Evolutionary conservation across 305 asterid species (phyloP).

Genomic region (Solanum chacoense): DNA sequence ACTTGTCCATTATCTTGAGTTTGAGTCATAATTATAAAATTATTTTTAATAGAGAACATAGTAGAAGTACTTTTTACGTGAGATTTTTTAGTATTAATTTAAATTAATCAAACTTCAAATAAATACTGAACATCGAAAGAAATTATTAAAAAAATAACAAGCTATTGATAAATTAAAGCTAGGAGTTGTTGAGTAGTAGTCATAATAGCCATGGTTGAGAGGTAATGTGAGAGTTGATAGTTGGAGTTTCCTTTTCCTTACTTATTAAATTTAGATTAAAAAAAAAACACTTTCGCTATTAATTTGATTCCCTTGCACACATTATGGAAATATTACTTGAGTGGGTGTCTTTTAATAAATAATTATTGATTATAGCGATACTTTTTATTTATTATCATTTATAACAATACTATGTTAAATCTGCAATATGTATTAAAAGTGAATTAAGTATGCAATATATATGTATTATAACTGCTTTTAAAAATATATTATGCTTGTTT

Average conservation of each 20-base stretch:
- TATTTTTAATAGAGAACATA: fast-evolving
- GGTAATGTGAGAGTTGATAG: neutral
- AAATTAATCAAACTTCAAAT: neutral
- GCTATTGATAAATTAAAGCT: neutral
- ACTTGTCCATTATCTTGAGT: fast-evolving
- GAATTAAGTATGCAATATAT: too few relatives aligned
- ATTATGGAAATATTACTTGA: too few relatives aligned
- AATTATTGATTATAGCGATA: too few relatives aligned
- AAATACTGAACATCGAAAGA: fast-evolving
- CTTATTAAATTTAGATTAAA: neutral
- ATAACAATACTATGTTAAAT: too few relatives aligned
- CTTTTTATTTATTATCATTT: too few relatives aligned
- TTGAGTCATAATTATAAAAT: too few relatives aligned
- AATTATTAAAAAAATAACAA: neutral
- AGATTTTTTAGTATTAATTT: fast-evolving
- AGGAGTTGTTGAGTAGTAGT: neutral
- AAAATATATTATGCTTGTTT: too few relatives aligned
- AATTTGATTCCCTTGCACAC: too few relatives aligned
- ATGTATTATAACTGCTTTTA: too few relatives aligned
- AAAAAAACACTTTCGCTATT: neutral
- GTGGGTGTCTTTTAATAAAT: too few relatives aligned
- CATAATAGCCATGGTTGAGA: neutral
- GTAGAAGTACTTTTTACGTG: too few relatives aligned
- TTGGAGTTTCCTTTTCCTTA: neutral
- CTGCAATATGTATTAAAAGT: too few relatives aligned